Evolutionary conservation across 1,284 basidiomycete species (phyloP).

Genomic region (Pisolithus thermaeus): DNA sequence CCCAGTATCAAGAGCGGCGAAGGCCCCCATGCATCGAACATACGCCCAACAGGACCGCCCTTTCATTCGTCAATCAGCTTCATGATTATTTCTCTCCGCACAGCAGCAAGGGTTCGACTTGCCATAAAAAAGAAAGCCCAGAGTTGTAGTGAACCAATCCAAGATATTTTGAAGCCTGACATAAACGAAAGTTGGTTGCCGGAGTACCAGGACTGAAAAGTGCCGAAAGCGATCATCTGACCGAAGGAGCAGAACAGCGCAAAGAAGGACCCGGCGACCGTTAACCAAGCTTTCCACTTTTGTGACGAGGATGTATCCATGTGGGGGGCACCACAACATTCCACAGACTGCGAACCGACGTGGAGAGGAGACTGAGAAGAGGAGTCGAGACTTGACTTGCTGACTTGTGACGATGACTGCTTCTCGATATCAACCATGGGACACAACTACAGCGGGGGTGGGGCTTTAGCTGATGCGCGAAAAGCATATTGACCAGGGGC

Average conservation of each 20-base stretch:
- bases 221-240: slow-evolving; percentile 27
- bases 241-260: slow-evolving; percentile 32
- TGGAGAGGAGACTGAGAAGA: slow-evolving; percentile 16
- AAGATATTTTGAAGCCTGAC: slow-evolving; percentile 37
- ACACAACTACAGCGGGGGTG: slow-evolving; percentile 4
- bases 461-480: not conserved
- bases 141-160: slow-evolving; percentile 44
- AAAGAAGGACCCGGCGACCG: slow-evolving; percentile 27
- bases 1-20: slow-evolving; percentile 40
- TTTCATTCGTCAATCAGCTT: slow-evolving; percentile 13
- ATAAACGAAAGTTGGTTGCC: slow-evolving; percentile 31
- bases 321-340: not conserved
- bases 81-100: not conserved
- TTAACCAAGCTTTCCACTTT: slow-evolving; percentile 21
- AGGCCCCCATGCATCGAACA: slow-evolving; percentile 50
- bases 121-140: slow-evolving; percentile 42
- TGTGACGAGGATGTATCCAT: not conserved
- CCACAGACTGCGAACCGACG: slow-evolving; percentile 7
- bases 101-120: slow-evolving; percentile 7
- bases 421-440: slow-evolving; percentile 27
- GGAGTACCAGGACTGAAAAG: slow-evolving; percentile 41
- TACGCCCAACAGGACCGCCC: slow-evolving; percentile 45
- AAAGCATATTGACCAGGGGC: slow-evolving; percentile 11
- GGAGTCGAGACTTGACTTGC: slow-evolving; percentile 21
- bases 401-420: slow-evolving; percentile 15